Evolutionary conservation across 176 grass and related monocot genomes (phyloP), one percentile per base, ranked within the genome.

Genomic region (Phoenix roebelenii): DNA sequence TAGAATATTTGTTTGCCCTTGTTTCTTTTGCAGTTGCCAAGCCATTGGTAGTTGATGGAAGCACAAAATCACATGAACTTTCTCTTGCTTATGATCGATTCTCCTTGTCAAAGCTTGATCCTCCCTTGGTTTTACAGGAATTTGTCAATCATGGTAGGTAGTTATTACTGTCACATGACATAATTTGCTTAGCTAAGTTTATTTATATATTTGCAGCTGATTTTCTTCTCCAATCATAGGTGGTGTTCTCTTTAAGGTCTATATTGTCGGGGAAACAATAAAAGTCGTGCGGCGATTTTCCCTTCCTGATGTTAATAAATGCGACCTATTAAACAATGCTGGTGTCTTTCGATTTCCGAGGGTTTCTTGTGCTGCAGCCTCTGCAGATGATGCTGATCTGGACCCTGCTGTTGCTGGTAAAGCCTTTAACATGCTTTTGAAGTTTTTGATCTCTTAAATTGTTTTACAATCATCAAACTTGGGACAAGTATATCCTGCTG

Each of bases 231-330:
- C 67, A 14, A 63, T 22, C 55, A 67, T 55, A 96, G 92, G 92
- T 3, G 92, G 92, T 35, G 80, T 96, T 54, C 72, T 96, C 32
- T 96, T 91, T 79, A 96, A 96, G 72, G 79, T 96, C 51, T 96
- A 90, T 63, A 87, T 88, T 68, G 76, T 96, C 44, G 92, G 92
- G 39, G 92, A 96, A 59, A 69, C 83, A 25, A 77, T 91, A 75
- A 77, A 60, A 59, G 92, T 90, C 52, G 81, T 88, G 17, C 80
- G 92, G 20, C 66, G 92, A 20, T 87, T 87, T 55, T 96, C 92
- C 69, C 82, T 96, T 83, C 83, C 92, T 69, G 83, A 96, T 75
- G 72, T 88, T 19, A 81, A 85, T 25, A 68, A 80, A 66, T 64
- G 77, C 61, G 81, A 91, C 18, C 52, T 82, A 26, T 49, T 72